Percentiles rank a stretch among this genome's conserved stretches.
These are phyloP conservation scores for Dillenia suffruticosa DNA, from an alignment of 164 flowering plant species.

Conservation along the genomic window DNA sequence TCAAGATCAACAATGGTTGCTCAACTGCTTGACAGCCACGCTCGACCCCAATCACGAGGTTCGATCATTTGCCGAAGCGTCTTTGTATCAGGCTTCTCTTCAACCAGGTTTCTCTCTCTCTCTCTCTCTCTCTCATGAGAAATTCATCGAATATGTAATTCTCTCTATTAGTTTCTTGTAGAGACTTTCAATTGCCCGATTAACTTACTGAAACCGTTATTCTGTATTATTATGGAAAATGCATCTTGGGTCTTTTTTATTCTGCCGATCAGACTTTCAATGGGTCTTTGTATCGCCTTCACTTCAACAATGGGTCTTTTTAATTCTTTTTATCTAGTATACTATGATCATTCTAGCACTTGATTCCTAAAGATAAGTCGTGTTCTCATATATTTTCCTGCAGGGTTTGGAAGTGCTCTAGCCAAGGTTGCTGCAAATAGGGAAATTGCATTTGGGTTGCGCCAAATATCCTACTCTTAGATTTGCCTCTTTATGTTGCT, in stretches of 20 bases:
- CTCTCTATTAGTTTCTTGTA: neutral
- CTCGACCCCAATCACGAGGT: conserved; percentile 74
- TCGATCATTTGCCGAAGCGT: conserved; percentile 84
- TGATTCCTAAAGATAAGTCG: neutral
- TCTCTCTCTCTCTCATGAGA: no score
- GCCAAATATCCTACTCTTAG: conserved; percentile 84
- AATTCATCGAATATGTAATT: neutral
- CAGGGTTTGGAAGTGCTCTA: conserved; percentile 90
- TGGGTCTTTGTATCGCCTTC: no score
- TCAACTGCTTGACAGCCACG: conserved; percentile 80
- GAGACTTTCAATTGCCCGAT: no score
- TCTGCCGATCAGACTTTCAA: neutral
- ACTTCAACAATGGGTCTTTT: no score
- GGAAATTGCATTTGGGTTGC: conserved; percentile 70
- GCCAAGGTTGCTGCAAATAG: conserved; percentile 68
- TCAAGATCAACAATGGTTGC: conserved; percentile 89
- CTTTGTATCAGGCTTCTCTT: conserved; percentile 76
- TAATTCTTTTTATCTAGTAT: neutral
- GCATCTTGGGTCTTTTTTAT: neutral
- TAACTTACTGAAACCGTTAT: neutral
- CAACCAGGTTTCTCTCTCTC: conserved; percentile 58
- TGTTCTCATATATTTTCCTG: conserved; percentile 12
- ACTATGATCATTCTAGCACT: neutral
- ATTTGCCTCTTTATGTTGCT: neutral
- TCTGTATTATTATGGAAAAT: neutral